Percentiles rank a stretch among this genome's conserved stretches.
Conservation (phyloP, 1,284 basidiomycete species). For the Boletellus deceptivus region DNA sequence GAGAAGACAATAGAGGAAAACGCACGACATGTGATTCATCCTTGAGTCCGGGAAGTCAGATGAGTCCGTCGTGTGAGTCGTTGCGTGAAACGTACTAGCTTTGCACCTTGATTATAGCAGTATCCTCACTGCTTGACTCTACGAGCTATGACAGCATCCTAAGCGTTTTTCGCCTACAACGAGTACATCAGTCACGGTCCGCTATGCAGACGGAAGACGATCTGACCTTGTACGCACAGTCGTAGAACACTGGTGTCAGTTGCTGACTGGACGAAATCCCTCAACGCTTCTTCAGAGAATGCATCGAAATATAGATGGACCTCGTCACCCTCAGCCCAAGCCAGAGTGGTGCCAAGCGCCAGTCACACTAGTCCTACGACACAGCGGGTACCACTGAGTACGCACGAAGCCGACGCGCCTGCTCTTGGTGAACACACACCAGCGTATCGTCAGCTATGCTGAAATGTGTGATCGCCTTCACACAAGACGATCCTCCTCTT, state of each 20-base stretch:
- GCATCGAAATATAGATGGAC: constrained; percentile 6
- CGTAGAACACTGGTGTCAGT: constrained; percentile 3
- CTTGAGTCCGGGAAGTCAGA: constrained; percentile 15
- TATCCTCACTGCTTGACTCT: constrained; percentile 32
- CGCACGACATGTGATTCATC: constrained; percentile 50
- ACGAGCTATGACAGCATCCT: constrained; percentile 49
- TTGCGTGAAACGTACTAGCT: constrained; percentile 10
- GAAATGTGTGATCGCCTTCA: constrained; percentile 32
- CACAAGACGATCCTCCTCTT: constrained; percentile 31
- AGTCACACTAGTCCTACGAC: background rate
- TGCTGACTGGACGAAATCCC: background rate
- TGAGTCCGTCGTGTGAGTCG: no score
- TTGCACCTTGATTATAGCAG: constrained; percentile 50
- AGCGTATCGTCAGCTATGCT: constrained; percentile 44
- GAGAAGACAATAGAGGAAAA: background rate
- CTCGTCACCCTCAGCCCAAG: constrained; percentile 19
- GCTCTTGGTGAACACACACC: constrained; percentile 42
- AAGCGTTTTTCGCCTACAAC: constrained; percentile 41
- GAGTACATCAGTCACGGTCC: background rate
- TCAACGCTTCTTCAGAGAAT: background rate
- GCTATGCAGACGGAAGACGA: background rate
- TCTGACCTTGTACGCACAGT: constrained; percentile 24
- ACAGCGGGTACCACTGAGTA: background rate
- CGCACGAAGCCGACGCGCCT: constrained; percentile 47
- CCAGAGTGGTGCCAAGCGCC: constrained; percentile 1